These are phyloP conservation scores for Linum usitatissimum DNA, from an alignment of 345 rosid species.

Conservation along the genomic window DNA sequence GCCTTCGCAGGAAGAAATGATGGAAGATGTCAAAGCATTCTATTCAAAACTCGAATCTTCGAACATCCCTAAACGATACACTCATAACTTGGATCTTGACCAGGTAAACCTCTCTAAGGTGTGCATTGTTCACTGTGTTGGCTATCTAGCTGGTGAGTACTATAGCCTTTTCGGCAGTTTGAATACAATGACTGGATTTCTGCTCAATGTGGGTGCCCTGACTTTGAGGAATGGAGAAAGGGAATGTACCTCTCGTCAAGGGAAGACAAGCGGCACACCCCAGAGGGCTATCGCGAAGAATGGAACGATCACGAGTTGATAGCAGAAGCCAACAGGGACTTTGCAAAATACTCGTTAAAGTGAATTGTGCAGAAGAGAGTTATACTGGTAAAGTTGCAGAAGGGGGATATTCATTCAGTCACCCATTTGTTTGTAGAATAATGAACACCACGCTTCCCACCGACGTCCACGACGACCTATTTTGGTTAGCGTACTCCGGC, in stretches of 20 bases:
- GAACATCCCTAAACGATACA: constrained; percentile 47
- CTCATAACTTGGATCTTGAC: constrained; percentile 34
- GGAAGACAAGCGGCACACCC: constrained; percentile 5
- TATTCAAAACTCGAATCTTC: constrained; percentile 44
- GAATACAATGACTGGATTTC: constrained; percentile 56
- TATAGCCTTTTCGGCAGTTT: constrained; percentile 12
- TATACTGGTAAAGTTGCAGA: too few relatives aligned
- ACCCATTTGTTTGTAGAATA: too few relatives aligned
- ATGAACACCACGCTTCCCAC: too few relatives aligned
- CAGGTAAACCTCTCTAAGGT: constrained; percentile 7
- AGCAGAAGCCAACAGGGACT: constrained; percentile 40
- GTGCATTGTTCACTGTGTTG: too few relatives aligned
- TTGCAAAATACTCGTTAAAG: constrained; percentile 5
- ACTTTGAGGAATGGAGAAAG: constrained; percentile 48
- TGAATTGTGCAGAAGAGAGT: too few relatives aligned
- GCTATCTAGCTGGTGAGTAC: too few relatives aligned
- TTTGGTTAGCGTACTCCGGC: too few relatives aligned
- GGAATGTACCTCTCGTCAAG: constrained; percentile 23
- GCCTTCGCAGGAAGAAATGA: constrained; percentile 59
- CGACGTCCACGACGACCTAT: too few relatives aligned
- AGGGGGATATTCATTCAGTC: too few relatives aligned
- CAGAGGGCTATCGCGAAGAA: constrained; percentile 44
- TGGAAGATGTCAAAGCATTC: constrained; percentile 40
- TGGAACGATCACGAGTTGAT: constrained; percentile 53
- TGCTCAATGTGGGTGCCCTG: constrained; percentile 24